These are phyloP conservation scores for Pistacia atlantica DNA, from an alignment of 345 rosid species.

Conservation along the genomic window DNA sequence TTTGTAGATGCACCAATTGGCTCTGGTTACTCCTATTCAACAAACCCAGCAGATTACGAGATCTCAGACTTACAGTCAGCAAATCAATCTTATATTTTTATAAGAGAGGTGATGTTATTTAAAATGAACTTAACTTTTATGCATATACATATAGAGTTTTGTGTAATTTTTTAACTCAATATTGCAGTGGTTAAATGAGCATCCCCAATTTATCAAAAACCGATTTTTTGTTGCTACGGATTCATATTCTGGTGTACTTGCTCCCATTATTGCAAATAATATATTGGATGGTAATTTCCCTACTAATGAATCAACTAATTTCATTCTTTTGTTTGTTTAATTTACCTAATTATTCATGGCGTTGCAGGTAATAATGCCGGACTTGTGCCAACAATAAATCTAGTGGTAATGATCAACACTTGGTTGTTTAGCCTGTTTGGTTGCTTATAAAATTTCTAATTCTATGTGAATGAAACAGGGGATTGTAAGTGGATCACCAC, in stretches of 20 bases:
- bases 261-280: constrained; percentile 12
- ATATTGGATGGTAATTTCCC: constrained; percentile 18
- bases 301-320: not conserved
- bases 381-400: not conserved
- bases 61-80: constrained; percentile 14
- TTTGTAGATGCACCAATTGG: constrained; percentile 27
- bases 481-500: not conserved
- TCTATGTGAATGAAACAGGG: not conserved
- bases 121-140: not conserved
- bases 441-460: not conserved
- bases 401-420: not conserved
- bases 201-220: constrained; percentile 14
- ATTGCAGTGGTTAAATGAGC: constrained; percentile 25
- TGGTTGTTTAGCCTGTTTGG: too few species aligned
- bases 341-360: not conserved
- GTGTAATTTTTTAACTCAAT: not conserved
- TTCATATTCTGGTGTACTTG: constrained; percentile 22
- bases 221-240: constrained; percentile 20
- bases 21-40: constrained; percentile 25
- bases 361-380: not conserved
- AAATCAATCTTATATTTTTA: not conserved
- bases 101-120: constrained; percentile 11
- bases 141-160: not conserved
- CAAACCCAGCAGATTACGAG: constrained; percentile 1
- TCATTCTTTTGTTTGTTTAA: too few species aligned